Percentiles rank a stretch among this genome's conserved stretches.
Evolutionary conservation across 139 green algal species (phyloP).

Genomic region (Coelastrella sp.): DNA sequence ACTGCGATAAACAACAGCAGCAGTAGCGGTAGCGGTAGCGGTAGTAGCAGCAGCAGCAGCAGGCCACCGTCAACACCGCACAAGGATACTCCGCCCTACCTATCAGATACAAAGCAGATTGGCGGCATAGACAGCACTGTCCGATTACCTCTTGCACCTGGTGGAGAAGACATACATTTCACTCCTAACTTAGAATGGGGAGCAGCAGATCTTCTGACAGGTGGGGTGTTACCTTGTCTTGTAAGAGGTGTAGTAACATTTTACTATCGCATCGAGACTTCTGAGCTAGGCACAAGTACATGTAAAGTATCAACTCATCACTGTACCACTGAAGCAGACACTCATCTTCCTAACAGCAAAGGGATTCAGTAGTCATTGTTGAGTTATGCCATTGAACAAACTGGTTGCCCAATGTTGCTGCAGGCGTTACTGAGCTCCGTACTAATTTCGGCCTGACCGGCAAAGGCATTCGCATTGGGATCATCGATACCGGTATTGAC

Average conservation of each 20-base stretch:
- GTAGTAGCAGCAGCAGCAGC: background rate
- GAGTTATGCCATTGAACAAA: background rate
- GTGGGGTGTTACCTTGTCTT: background rate
- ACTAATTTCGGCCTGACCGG: conserved; percentile 24
- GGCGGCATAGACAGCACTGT: conserved; percentile 22
- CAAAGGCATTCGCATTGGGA: conserved; percentile 2
- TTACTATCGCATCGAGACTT: background rate
- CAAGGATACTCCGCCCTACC: background rate
- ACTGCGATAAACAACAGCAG: background rate
- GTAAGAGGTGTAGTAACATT: background rate
- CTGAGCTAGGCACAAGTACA: background rate
- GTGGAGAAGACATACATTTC: background rate
- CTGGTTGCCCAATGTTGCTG: background rate
- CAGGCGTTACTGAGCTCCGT: conserved; percentile 22
- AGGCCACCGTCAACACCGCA: background rate
- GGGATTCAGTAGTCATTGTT: background rate
- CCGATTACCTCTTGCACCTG: background rate
- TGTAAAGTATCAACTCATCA: too few relatives aligned
- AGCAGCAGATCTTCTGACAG: background rate
- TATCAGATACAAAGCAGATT: background rate
- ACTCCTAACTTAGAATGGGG: conserved; percentile 21
- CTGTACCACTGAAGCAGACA: too few relatives aligned
- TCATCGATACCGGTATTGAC: conserved; percentile 30
- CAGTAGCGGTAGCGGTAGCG: background rate
- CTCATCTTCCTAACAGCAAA: background rate